Evolutionary conservation across 257 asterid species (phyloP).

Genomic region (Plantago major): DNA sequence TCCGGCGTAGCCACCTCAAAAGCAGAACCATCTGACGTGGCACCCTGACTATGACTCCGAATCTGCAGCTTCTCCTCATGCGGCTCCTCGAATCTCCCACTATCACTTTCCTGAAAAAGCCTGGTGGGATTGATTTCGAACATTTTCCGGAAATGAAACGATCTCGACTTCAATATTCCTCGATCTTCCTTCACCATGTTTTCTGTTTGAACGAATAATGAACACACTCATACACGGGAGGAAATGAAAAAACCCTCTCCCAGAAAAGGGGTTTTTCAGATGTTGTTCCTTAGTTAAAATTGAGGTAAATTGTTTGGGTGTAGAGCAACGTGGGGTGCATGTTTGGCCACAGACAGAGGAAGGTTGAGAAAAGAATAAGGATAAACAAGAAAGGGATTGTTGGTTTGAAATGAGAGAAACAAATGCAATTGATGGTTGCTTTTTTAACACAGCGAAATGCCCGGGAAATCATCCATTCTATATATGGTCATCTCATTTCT

Average conservation of each 20-base stretch:
- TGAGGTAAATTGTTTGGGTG: neutral
- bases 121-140: conserved; percentile 30
- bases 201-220: neutral
- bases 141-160: conserved; percentile 48
- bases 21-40: conserved; percentile 23
- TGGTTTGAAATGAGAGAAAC: neutral
- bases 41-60: conserved; percentile 16
- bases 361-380: neutral
- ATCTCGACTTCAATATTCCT: conserved; percentile 36
- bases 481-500: too few species aligned
- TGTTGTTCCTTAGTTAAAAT: neutral
- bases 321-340: conserved; percentile 50
- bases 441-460: conserved; percentile 33
- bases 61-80: conserved; percentile 22
- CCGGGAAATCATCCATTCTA: conserved; percentile 35
- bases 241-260: conserved; percentile 19
- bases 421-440: neutral
- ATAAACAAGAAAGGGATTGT: neutral
- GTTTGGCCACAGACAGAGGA: conserved; percentile 21
- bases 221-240: neutral
- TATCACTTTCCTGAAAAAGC: conserved; percentile 30
- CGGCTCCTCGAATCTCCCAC: conserved; percentile 20
- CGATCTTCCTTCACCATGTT: conserved; percentile 36
- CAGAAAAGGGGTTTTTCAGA: neutral
- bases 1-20: conserved; percentile 16